Evolutionary conservation across 2,329 filamentous ascomycete genomes (phyloP).

Genomic region (Lasiodiplodia sp.): DNA sequence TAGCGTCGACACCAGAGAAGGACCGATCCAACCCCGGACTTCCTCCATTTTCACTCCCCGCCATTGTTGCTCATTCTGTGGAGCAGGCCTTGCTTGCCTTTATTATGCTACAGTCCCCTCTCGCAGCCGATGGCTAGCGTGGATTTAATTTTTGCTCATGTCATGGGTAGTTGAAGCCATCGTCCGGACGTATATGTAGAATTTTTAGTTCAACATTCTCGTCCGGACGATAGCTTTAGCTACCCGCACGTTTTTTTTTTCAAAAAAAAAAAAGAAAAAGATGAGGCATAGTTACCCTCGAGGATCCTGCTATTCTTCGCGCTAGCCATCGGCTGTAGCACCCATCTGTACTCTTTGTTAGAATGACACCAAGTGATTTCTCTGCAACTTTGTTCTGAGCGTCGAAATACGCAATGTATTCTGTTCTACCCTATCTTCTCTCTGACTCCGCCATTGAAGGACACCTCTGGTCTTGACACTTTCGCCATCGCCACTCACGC

Average conservation of each 20-base stretch:
- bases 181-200: too few relatives aligned
- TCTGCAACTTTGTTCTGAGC: background rate
- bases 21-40: background rate
- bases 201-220: too few relatives aligned
- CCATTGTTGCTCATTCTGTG: background rate
- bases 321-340: too few relatives aligned
- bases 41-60: background rate
- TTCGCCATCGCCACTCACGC: background rate
- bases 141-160: too few relatives aligned
- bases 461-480: background rate
- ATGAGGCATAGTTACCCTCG: too few relatives aligned
- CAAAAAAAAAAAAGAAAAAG: too few relatives aligned
- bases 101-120: background rate
- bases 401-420: background rate
- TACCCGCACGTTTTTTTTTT: too few relatives aligned
- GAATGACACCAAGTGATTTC: background rate
- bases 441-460: background rate
- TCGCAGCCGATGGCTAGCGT: too few relatives aligned
- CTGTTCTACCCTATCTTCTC: conserved; percentile 1
- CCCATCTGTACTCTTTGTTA: background rate
- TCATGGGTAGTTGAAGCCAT: too few relatives aligned
- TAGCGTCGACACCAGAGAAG: background rate
- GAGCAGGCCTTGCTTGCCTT: background rate
- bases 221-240: too few relatives aligned
- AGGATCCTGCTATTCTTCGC: too few relatives aligned